Evolutionary conservation across 2,329 filamentous ascomycete species (phyloP).

Genomic region (Biscogniauxia marginata): DNA sequence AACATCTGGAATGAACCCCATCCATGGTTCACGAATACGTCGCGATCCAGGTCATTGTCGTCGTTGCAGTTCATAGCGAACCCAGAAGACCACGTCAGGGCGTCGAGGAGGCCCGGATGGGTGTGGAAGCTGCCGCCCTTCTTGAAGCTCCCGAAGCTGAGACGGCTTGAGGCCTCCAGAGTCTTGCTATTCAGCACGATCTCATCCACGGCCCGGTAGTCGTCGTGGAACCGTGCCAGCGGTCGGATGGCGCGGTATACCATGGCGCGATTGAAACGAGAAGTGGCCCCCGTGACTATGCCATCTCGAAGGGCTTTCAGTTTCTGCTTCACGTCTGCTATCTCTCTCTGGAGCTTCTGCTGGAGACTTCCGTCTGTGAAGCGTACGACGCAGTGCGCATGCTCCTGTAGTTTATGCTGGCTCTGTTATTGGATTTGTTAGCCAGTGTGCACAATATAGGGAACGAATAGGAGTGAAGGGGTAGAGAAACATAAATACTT

Average conservation of each 20-base stretch:
- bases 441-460: neutral
- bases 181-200: constrained; percentile 30
- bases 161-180: constrained; percentile 19
- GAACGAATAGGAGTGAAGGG: neutral
- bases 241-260: constrained; percentile 27
- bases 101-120: constrained; percentile 23
- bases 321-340: constrained; percentile 9
- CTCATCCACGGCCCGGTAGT: constrained; percentile 30
- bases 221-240: constrained; percentile 28
- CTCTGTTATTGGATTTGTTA: constrained; percentile 1
- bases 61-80: constrained; percentile 29
- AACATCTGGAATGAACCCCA: constrained; percentile 24
- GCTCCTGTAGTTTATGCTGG: constrained; percentile 17
- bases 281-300: constrained; percentile 12
- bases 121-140: constrained; percentile 21
- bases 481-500: neutral
- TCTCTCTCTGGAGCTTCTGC: constrained; percentile 14
- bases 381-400: constrained; percentile 19
- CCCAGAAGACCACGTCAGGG: constrained; percentile 18
- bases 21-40: constrained; percentile 28
- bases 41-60: constrained; percentile 17
- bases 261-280: constrained; percentile 46
- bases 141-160: constrained; percentile 15
- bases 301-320: constrained; percentile 21
- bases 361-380: constrained; percentile 18